Evolutionary conservation across 1,284 basidiomycete species (phyloP), one percentile per base, ranked within the genome.

Genomic region (Nidula niveotomentosa): DNA sequence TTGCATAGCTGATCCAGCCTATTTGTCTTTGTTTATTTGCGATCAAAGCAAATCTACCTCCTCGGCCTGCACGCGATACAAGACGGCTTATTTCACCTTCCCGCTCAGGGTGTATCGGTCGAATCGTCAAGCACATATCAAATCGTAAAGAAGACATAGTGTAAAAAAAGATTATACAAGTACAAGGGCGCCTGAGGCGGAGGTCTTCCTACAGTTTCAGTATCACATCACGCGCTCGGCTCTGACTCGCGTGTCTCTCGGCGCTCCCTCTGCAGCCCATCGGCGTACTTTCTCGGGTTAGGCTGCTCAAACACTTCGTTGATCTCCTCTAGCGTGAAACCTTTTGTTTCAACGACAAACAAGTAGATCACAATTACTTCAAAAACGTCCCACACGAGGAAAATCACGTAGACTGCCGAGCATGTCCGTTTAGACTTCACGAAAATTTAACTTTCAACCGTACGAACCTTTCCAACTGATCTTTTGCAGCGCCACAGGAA

Each of bases 291-390:
- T 54, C 73, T 70, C 1, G 80, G 81, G 56, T 79, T 77, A 1
- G 67, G 63, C 56, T 76, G 70, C 49, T 73, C 72, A 55, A 83
- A 83, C 17, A 83, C 70, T 45, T 79, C 75, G 53, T 80, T 77
- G 54, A 84, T 78, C 62, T 83, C 80, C 57, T 83, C 81, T 48
- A 84, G 68, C 2, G 78, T 78, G 36, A 82, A 68, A 30, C 75
- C 73, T 56, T 71, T 74, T 8, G 73, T 75, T 60, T 75, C 72
- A 30, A 74, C 73, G 52, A 74, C 64, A 61, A 77, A 80, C 53
- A 80, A 68, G 63, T 79, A 86, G 56, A 86, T 79, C 57, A 85
- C 74, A n/a, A 77, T 58, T 37, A 80, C 69, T 59, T 85, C 84
- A 59, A 86, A 79, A 0, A 75, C 62, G 59, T 83, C 79, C 75